Evolutionary conservation across 2,329 filamentous ascomycete genomes (phyloP), one percentile per base, ranked within the genome.

Genomic region (Aschersonia sp.): DNA sequence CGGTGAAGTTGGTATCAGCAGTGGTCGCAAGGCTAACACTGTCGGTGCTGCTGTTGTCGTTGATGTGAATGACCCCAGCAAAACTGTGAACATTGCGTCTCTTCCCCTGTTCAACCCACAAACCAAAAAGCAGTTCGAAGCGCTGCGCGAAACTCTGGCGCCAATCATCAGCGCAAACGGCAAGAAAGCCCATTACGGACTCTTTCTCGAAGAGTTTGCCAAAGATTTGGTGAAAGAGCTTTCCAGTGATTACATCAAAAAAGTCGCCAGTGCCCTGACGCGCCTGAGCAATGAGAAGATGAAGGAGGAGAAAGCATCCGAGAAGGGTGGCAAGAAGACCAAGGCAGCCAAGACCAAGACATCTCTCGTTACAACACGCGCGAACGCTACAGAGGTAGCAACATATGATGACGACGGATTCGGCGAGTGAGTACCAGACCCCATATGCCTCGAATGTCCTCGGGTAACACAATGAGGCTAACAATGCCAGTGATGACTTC

Each of bases 301-400:
- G 84, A 94, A 89, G 73, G 89, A 96, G 66, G 92, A 98, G 77
- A 96, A 97, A 77, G 82, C 84, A 4, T 80, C 86, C 3, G 88
- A 95, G 55, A 96, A 95, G 75, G 82, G 86, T 48, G 86, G 84
- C 59, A 98, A 97, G 85, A 98, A 97, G 80, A 81, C 75, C 57
- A 97, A 97, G 78, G 89, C 89, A 4, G 85, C 87, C 52, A 97
- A 97, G 80, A 94, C 85, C 40, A 98, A 98, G 80, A 80, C 85
- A 20, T 83, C 80, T 5, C 72, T 97, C 45, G 84, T 85, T 48
- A 80, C 85, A 50, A 70, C 67, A 60, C 70, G 83, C 61, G 66
- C 73, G 57, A 74, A 74, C 53, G 68, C 69, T 45, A 74, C 80
- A 12, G 91, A 97, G 65, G 80, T 78, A n/a, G 78, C 75, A 49